phyloP scores from a whole-genome alignment of 768 basidiomycete species.

The Kockovaella imperatae region DNA sequence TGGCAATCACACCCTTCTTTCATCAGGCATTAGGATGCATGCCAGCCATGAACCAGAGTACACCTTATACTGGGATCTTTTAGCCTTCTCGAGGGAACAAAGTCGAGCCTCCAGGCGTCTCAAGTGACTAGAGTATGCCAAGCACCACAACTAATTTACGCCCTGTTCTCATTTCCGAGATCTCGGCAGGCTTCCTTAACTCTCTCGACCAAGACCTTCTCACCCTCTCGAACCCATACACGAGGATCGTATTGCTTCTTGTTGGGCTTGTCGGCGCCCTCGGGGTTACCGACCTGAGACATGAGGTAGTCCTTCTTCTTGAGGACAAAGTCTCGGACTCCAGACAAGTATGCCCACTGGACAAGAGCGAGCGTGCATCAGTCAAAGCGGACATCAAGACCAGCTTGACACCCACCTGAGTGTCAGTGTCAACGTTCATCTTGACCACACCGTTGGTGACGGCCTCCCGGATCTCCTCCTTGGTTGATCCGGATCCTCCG shows the following conservation, averaged over 20 bases:
- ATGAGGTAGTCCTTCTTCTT: conserved; percentile 82
- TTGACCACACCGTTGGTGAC: conserved; percentile 91
- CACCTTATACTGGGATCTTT: too few relatives aligned
- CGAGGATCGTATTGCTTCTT: conserved; percentile 97
- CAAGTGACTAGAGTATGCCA: too few relatives aligned
- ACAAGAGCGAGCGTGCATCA: not conserved
- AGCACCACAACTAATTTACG: conserved; percentile 14
- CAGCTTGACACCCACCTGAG: conserved; percentile 15
- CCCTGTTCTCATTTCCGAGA: conserved; percentile 53
- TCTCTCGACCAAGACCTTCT: conserved; percentile 79
- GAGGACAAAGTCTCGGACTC: conserved; percentile 80
- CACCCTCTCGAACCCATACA: conserved; percentile 97
- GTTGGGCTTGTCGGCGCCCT: conserved; percentile 94
- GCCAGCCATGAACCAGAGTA: too few relatives aligned
- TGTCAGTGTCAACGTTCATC: conserved; percentile 93
- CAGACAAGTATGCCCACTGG: conserved; percentile 67
- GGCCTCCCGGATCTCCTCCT: conserved; percentile 88
- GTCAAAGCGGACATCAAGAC: too few relatives aligned
- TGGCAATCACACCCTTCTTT: too few relatives aligned
- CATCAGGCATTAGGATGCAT: too few relatives aligned
- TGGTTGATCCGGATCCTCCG: conserved; percentile 95
- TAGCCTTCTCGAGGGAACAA: too few relatives aligned
- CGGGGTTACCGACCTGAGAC: conserved; percentile 93
- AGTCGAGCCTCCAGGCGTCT: too few relatives aligned
- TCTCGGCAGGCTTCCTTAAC: conserved; percentile 91